Evolutionary conservation across 345 rosid genomes (phyloP), one percentile per base, ranked within the genome.

Genomic region (Arabidopsis arenosa): DNA sequence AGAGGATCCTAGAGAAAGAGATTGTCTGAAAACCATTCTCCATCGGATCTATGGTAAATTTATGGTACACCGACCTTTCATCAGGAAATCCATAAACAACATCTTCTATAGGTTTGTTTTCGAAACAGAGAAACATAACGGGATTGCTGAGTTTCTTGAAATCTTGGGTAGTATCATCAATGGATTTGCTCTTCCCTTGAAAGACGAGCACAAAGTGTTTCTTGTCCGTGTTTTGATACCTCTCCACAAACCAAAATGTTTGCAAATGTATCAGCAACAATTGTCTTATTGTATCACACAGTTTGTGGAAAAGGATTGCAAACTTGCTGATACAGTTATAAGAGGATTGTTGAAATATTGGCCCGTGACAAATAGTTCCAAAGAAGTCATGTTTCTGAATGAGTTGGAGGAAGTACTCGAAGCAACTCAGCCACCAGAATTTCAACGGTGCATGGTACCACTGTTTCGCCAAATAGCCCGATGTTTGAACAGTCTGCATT

Each of bases 391-490:
- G 89, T 86, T 89, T 81, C 79, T 89, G 5, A 81, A 85, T 48
- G 94, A 89, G 84, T 76, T 89, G 58, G 94, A 89, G 73, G 94
- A 89, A 75, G 84, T 87, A 41, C 80, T 89, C 7, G 94, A 89
- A 76, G 90, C 92, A 73, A 89, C 89, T 61, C 90, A 87, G 70
- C 83, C 88, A 18, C 80, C 87, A 39, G 95, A 89, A 36, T 89
- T 89, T 53, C 95, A 87, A 60, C 76, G 87, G 54, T 89, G 95
- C 33, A 89, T 86, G 88, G 86, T 86, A 0, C 89, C 90, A 32
- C 59, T 89, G 65, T 89, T 89, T 79, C 85, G 81, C 59, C 87
- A 86, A 72, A 83, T 89, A 53, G 89, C 92, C 52, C 83, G 86
- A 68, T 86, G 95, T 56, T 79, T 89, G 79, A 84, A 85, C 83